A percentile compares a stretch with the other conserved stretches of the same genome.
Evolutionary conservation across 345 rosid genomes (phyloP).

Genomic region (Camelina sativa): DNA sequence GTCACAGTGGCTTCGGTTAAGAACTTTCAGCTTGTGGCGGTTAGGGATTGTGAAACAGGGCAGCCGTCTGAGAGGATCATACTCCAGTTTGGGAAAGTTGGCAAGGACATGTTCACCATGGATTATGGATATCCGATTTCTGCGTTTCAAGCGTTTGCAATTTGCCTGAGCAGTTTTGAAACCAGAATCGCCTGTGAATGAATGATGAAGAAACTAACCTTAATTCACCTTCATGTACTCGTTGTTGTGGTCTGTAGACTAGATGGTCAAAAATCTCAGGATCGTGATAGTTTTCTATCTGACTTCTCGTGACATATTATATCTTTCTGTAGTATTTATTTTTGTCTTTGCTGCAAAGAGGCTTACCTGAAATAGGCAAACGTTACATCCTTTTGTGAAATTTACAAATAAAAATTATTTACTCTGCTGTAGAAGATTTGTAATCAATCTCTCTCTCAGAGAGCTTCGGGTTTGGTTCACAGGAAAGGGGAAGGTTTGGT

Average conservation of each 20-base stretch:
- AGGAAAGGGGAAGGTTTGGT: neutral
- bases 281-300: neutral
- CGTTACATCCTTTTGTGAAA: neutral
- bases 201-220: conserved; percentile 44
- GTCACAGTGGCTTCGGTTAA: conserved; percentile 84
- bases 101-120: conserved; percentile 80
- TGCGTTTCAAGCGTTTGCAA: conserved; percentile 79
- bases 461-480: neutral
- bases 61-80: conserved; percentile 60
- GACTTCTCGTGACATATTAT: conserved; percentile 6
- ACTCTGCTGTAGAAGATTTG: neutral
- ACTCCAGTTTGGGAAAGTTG: conserved; percentile 82
- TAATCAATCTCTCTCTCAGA: neutral
- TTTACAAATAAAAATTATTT: neutral
- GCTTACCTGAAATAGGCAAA: neutral
- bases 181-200: conserved; percentile 82
- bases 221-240: conserved; percentile 12
- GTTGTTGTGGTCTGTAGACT: conserved; percentile 17
- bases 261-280: conserved; percentile 3
- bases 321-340: conserved; percentile 13
- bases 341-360: neutral
- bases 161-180: conserved; percentile 83
- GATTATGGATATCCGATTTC: conserved; percentile 77
- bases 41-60: conserved; percentile 51
- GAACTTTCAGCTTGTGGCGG: conserved; percentile 74